Conservation (phyloP, 768 basidiomycete genomes). For the Auricularia heimuer region DNA sequence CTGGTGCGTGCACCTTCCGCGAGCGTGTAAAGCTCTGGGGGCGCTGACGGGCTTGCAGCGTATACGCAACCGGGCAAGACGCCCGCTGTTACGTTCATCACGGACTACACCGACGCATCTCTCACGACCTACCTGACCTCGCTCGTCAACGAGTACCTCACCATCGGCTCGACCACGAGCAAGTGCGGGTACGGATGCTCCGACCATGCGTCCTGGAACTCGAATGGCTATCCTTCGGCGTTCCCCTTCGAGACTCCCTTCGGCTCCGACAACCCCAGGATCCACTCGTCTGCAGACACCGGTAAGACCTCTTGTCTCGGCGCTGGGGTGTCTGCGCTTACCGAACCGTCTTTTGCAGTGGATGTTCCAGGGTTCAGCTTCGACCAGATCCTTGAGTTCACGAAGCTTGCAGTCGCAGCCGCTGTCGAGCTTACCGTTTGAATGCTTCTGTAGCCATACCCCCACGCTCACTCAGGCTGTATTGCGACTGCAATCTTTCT, state of each 20-base stretch:
- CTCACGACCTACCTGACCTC: conserved; percentile 23
- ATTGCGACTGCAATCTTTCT: too few relatives aligned
- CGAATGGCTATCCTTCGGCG: conserved; percentile 9
- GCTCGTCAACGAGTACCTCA: conserved; percentile 9
- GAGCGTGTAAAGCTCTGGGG: conserved; percentile 11
- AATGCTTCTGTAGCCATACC: too few relatives aligned
- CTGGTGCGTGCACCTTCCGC: conserved; percentile 27
- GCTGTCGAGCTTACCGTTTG: conserved; percentile 39
- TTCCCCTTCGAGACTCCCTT: conserved; percentile 33
- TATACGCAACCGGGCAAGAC: conserved; percentile 32
- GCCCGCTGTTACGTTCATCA: not conserved
- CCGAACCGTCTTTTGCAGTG: conserved; percentile 11
- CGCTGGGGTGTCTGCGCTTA: not conserved
- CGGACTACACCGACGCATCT: conserved; percentile 9
- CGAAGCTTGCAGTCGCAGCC: conserved; percentile 49
- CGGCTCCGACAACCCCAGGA: conserved; percentile 37
- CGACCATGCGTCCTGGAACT: conserved; percentile 22
- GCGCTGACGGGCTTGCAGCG: conserved; percentile 16
- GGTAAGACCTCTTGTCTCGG: not conserved
- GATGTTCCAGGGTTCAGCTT: conserved; percentile 28
- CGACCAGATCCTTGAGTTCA: conserved; percentile 46
- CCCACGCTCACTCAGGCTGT: too few relatives aligned
- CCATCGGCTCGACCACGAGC: not conserved
- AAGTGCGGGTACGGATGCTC: conserved; percentile 27
- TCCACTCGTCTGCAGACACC: conserved; percentile 8